These are phyloP conservation scores for Debaryomycetaceae sp. DNA, from an alignment of 1,139 yeast genomes.

Conservation along the genomic window DNA sequence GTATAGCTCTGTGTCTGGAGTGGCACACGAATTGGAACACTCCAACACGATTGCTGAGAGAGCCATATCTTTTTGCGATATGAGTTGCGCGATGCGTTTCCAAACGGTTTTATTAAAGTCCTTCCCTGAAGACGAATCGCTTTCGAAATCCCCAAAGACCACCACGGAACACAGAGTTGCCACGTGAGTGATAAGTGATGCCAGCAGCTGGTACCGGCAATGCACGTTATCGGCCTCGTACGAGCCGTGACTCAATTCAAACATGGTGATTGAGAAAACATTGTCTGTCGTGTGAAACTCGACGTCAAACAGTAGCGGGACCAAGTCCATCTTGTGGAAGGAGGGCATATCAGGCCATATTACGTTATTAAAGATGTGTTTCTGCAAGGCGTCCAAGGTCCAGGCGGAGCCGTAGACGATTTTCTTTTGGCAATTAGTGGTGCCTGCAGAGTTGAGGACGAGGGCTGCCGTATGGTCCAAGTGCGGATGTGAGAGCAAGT, in stretches of 20 bases:
- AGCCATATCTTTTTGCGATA: slow-evolving; percentile 15
- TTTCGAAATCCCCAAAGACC: slow-evolving; percentile 76
- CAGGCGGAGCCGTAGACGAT: slow-evolving; percentile 41
- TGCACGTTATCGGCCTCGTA: slow-evolving; percentile 6
- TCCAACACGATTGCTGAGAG: slow-evolving; percentile 58
- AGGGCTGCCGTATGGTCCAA: slow-evolving; percentile 68
- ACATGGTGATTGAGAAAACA: slow-evolving; percentile 17
- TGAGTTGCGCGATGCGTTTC: slow-evolving; percentile 39
- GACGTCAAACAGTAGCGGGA: slow-evolving; percentile 9
- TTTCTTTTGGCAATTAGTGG: slow-evolving; percentile 15
- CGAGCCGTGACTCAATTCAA: slow-evolving; percentile 31
- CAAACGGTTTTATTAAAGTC: slow-evolving; percentile 43
- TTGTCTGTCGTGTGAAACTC: slow-evolving; percentile 6
- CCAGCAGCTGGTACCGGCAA: slow-evolving; percentile 7
- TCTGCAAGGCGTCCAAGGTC: slow-evolving; percentile 43
- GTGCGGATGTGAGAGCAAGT: slow-evolving; percentile 74
- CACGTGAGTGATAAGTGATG: slow-evolving; percentile 38
- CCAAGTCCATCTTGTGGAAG: slow-evolving; percentile 18
- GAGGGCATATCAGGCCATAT: slow-evolving; percentile 70
- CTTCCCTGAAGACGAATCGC: slow-evolving; percentile 39
- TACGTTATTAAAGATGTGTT: slow-evolving; percentile 57
- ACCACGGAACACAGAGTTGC: slow-evolving; percentile 27
- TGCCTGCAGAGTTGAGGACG: slow-evolving; percentile 61
- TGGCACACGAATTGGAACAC: slow-evolving; percentile 54
- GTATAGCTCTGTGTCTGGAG: slow-evolving; percentile 36